These are phyloP conservation scores for Plantago elongata DNA, from an alignment of 257 asterid genomes.

Conservation along the genomic window DNA sequence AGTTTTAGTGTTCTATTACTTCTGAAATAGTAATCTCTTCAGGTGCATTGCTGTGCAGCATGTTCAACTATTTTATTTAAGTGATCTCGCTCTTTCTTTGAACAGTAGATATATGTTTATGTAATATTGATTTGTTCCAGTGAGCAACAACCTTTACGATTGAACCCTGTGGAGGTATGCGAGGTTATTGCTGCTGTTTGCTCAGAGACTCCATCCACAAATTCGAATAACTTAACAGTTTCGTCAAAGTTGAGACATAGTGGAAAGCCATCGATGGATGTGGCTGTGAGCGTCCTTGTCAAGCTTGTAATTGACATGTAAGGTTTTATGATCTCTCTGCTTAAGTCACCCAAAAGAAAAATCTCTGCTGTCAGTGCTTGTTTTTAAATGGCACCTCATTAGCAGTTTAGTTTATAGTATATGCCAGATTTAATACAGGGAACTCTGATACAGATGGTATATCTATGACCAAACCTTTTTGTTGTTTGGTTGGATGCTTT, in stretches of 20 bases:
- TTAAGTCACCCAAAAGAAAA: neutral
- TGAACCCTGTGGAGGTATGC: constrained; percentile 88
- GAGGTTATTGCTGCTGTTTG: constrained; percentile 98
- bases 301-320: constrained; percentile 98
- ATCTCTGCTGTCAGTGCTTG: constrained; percentile 1
- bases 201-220: constrained; percentile 73
- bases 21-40: neutral
- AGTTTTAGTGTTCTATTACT: no score
- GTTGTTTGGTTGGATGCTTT: constrained; percentile 13
- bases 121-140: constrained; percentile 45
- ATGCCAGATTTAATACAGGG: constrained; percentile 11
- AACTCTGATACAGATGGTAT: neutral
- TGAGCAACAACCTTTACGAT: constrained; percentile 94
- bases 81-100: constrained; percentile 8
- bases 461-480: neutral
- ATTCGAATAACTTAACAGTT: constrained; percentile 58
- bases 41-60: constrained; percentile 9
- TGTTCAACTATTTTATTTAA: constrained; percentile 18
- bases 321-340: constrained; percentile 33
- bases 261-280: constrained; percentile 97
- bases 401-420: constrained; percentile 12
- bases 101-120: constrained; percentile 12
- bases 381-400: neutral
- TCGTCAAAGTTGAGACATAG: constrained; percentile 77
- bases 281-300: constrained; percentile 95